These are phyloP conservation scores for Hirsutella thompsonii DNA, from an alignment of 2,329 filamentous ascomycete species.

Conservation along the genomic window DNA sequence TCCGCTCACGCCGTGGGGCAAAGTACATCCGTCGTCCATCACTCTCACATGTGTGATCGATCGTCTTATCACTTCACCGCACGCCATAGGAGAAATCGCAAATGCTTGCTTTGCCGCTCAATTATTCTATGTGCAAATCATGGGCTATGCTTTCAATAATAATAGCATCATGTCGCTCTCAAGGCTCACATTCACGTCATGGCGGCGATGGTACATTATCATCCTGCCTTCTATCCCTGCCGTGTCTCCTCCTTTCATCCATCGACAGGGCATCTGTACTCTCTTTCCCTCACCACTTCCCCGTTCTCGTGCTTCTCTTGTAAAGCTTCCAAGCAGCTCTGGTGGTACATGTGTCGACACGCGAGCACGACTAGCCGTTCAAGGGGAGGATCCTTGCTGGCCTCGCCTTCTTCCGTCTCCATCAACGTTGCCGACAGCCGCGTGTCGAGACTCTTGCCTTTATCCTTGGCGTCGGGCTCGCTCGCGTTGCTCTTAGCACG, in stretches of 20 bases:
- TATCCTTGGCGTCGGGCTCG: conserved; percentile 21
- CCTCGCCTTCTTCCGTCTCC: conserved; percentile 13
- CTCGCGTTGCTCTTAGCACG: conserved; percentile 23
- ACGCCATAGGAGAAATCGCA: no score
- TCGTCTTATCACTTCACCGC: no score
- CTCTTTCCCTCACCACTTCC: conserved; percentile 32
- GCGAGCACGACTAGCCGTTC: conserved; percentile 56
- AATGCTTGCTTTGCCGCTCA: no score
- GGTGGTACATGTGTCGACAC: conserved; percentile 60
- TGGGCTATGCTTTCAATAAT: neutral
- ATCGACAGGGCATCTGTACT: conserved; percentile 45
- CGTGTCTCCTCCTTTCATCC: conserved; percentile 21
- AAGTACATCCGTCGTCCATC: neutral
- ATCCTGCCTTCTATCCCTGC: neutral
- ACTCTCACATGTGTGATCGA: neutral
- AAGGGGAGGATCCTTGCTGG: conserved; percentile 33
- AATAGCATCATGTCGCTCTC: neutral
- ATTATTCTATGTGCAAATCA: no score
- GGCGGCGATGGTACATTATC: neutral
- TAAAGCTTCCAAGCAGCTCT: conserved; percentile 53
- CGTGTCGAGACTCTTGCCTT: conserved; percentile 29
- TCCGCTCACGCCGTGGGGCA: no score
- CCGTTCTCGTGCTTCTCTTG: conserved; percentile 39
- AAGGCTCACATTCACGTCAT: neutral
- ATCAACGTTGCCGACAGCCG: conserved; percentile 27